A percentile compares a stretch with the other conserved stretches of the same genome.
These are phyloP conservation scores for Nicotiana otophora DNA, from an alignment of 257 asterid genomes.

Conservation along the genomic window DNA sequence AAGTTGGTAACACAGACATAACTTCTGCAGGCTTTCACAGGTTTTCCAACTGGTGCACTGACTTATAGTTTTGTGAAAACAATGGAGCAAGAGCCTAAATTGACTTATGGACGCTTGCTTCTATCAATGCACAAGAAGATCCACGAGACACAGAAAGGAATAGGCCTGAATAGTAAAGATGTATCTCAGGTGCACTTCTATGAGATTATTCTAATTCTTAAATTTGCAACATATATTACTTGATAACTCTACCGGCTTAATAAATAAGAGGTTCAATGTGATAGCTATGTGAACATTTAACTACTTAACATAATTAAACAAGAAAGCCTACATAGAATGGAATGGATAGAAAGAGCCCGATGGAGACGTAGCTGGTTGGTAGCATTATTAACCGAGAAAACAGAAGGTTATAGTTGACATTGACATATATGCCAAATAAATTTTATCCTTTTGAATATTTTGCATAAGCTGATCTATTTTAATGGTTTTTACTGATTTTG, in stretches of 20 bases:
- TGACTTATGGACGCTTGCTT: slow-evolving; percentile 47
- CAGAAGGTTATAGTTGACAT: too few relatives aligned
- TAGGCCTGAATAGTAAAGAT: slow-evolving; percentile 23
- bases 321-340: too few relatives aligned
- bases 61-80: slow-evolving; percentile 61
- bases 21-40: slow-evolving; percentile 46
- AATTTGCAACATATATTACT: too few relatives aligned
- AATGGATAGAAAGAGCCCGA: too few relatives aligned
- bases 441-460: too few relatives aligned
- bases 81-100: slow-evolving; percentile 38
- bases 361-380: too few relatives aligned
- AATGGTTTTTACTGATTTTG: background rate
- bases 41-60: slow-evolving; percentile 53
- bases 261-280: too few relatives aligned
- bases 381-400: too few relatives aligned
- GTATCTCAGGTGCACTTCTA: background rate
- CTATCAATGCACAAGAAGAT: slow-evolving; percentile 37
- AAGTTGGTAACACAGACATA: background rate
- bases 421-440: too few relatives aligned
- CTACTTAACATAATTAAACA: too few relatives aligned
- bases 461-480: background rate
- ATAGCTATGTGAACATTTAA: too few relatives aligned
- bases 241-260: too few relatives aligned
- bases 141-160: slow-evolving; percentile 19
- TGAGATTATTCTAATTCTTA: background rate